phyloP scores from a whole-genome alignment of 805 yeast genomes.

The Candida taoyuanica region DNA sequence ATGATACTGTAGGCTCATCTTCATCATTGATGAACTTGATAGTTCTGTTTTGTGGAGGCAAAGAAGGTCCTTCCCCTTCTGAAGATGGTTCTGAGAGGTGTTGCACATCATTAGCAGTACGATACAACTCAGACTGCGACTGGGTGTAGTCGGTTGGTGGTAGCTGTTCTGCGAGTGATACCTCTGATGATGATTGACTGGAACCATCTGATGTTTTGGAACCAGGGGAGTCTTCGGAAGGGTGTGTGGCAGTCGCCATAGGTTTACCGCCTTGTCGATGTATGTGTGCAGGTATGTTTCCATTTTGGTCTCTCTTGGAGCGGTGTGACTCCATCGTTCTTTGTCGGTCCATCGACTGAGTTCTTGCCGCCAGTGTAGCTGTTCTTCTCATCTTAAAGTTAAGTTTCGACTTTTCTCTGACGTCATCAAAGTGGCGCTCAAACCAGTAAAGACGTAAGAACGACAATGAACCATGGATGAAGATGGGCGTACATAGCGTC shows the following conservation, averaged over 20 bases:
- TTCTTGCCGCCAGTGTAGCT: slow-evolving; percentile 59
- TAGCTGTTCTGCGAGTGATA: slow-evolving; percentile 5
- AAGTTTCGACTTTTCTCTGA: slow-evolving; percentile 69
- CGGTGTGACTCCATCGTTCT: slow-evolving; percentile 15
- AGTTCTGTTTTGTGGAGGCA: slow-evolving; percentile 10
- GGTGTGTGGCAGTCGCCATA: background rate
- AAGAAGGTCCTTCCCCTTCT: slow-evolving; percentile 12
- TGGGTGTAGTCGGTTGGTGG: slow-evolving; percentile 7
- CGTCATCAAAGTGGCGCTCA: slow-evolving; percentile 79
- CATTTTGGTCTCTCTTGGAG: background rate
- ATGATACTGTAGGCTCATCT: background rate
- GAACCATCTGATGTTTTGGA: slow-evolving; percentile 8
- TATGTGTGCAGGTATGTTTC: background rate
- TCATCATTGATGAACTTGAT: slow-evolving; percentile 10
- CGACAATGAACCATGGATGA: slow-evolving; percentile 75
- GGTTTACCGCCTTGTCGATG: background rate
- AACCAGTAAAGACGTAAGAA: slow-evolving; percentile 84
- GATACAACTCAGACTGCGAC: slow-evolving; percentile 7
- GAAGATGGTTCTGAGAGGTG: slow-evolving; percentile 26
- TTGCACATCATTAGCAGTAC: slow-evolving; percentile 10
- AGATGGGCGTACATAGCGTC: slow-evolving; percentile 77
- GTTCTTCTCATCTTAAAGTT: slow-evolving; percentile 82
- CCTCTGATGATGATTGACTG: slow-evolving; percentile 19
- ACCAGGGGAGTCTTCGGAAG: slow-evolving; percentile 6
- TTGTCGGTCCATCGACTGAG: slow-evolving; percentile 27